phyloP scores from a whole-genome alignment of 2,329 filamentous ascomycete species.

The Allantophomopsis cytisporea region DNA sequence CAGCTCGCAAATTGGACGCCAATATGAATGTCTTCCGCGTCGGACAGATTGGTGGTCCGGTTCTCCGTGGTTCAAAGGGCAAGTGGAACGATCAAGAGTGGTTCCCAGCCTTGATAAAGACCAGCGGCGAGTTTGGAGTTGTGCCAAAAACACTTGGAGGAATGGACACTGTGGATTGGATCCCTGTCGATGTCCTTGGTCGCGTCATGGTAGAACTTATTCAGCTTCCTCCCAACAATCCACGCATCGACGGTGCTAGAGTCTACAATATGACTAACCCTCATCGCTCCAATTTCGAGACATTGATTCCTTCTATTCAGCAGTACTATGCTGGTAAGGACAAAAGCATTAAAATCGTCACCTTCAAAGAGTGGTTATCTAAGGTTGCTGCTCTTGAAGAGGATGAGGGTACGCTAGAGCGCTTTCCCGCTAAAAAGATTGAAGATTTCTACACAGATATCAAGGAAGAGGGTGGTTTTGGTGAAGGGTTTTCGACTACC shows the following conservation, averaged over 20 bases:
- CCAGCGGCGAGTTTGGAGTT: conserved; percentile 18
- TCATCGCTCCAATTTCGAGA: neutral
- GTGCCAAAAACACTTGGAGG: conserved; percentile 22
- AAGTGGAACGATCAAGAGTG: conserved; percentile 27
- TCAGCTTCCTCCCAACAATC: neutral
- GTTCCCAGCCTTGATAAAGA: conserved; percentile 23
- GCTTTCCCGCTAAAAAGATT: conserved; percentile 36
- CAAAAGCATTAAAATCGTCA: neutral
- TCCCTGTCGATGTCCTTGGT: conserved; percentile 24
- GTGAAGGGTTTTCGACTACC: conserved; percentile 8
- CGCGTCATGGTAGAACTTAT: conserved; percentile 19
- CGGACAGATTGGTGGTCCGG: conserved; percentile 20
- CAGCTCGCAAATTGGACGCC: conserved; percentile 9
- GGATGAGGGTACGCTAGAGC: no score
- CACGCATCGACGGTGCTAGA: neutral
- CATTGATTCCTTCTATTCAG: neutral
- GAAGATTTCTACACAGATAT: conserved; percentile 16
- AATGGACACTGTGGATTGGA: conserved; percentile 22
- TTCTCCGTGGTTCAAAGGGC: conserved; percentile 6
- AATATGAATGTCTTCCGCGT: conserved; percentile 14
- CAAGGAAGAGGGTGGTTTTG: conserved; percentile 1
- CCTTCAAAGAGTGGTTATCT: conserved; percentile 22
- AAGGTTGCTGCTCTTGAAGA: conserved; percentile 17
- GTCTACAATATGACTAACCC: neutral
- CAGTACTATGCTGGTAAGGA: neutral